phyloP scores from a whole-genome alignment of 1,284 basidiomycete genomes.

The Filobasidium uniguttulatum region DNA sequence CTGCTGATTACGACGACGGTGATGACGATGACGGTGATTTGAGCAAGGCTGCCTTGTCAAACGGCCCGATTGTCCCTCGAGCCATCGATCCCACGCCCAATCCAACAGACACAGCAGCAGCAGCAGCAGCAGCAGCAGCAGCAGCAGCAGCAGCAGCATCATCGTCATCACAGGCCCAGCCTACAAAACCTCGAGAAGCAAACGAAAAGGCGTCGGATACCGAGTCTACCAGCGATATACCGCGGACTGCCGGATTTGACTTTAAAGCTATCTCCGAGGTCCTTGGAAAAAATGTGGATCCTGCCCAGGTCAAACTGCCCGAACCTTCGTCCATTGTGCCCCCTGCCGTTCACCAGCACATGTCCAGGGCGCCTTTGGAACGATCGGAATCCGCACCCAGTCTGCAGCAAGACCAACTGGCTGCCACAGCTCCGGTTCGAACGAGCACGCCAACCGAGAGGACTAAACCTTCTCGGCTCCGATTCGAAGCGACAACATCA shows the following conservation, averaged over 20 bases:
- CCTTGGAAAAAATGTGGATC: constrained; percentile 36
- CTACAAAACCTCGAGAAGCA: not conserved
- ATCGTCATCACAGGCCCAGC: not conserved
- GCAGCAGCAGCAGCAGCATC: not conserved
- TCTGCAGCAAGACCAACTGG: not conserved
- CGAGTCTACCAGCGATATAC: constrained; percentile 14
- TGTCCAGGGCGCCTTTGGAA: constrained; percentile 13
- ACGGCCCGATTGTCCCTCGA: not conserved
- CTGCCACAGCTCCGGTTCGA: not conserved
- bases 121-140: not conserved
- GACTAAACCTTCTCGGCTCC: too few species aligned
- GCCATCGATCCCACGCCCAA: not conserved
- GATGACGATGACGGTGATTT: constrained; percentile 23
- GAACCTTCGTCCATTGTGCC: not conserved
- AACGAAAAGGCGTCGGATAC: not conserved
- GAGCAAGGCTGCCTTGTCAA: not conserved
- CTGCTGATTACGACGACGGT: constrained; percentile 22
- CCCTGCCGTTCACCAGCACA: not conserved
- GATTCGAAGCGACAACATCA: not conserved
- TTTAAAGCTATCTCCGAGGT: constrained; percentile 35
- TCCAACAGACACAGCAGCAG: not conserved
- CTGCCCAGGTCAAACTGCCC: constrained; percentile 19
- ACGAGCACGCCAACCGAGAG: too few species aligned
- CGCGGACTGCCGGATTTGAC: constrained; percentile 36
- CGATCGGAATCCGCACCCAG: constrained; percentile 22